phyloP scores from a whole-genome alignment of 2,329 filamentous ascomycete genomes.

The Coleophoma crateriformis region DNA sequence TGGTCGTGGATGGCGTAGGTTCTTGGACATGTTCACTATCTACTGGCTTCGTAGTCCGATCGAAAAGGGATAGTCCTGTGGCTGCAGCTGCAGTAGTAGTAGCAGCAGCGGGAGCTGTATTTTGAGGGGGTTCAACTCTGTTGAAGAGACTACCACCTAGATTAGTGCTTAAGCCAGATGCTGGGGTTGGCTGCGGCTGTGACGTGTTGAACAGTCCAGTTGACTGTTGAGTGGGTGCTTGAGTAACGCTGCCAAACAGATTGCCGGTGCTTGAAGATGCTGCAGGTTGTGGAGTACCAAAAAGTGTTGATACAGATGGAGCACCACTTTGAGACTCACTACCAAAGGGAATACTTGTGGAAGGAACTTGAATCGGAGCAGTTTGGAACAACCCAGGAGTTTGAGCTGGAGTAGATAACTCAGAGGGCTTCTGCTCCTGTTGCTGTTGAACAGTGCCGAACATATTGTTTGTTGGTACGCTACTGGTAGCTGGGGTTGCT shows the following conservation, averaged over 20 bases:
- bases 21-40: no score
- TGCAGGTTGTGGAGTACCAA: background rate
- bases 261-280: background rate
- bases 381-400: background rate
- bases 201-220: no score
- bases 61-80: slow-evolving; percentile 3
- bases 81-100: background rate
- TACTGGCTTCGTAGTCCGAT: background rate
- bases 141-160: background rate
- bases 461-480: slow-evolving; percentile 2
- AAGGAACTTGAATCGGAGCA: slow-evolving; percentile 1
- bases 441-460: slow-evolving; percentile 4
- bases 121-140: background rate
- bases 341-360: slow-evolving; percentile 6
- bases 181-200: no score
- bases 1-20: no score
- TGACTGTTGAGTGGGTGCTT: slow-evolving; percentile 1
- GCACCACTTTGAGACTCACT: slow-evolving; percentile 1
- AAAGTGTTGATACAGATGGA: background rate
- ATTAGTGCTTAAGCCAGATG: no score
- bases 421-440: background rate
- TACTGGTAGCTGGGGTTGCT: background rate
- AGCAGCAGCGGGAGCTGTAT: no score
- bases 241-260: slow-evolving; percentile 6
- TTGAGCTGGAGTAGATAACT: no score